Conservation (phyloP, 176 grass and related monocot species). For the Avena eriantha region DNA sequence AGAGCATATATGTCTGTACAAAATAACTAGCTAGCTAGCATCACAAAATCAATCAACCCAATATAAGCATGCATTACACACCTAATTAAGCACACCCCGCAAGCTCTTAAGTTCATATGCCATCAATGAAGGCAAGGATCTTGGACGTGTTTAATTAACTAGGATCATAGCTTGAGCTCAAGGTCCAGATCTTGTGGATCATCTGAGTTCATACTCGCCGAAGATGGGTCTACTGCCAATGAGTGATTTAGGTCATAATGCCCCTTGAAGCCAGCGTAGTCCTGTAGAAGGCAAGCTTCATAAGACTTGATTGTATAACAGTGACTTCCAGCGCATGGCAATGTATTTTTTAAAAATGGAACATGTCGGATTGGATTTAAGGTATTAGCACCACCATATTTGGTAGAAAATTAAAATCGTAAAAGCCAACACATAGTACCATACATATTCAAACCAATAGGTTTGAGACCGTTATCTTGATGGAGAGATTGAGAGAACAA, state of each 20-base stretch:
- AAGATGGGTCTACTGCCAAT: not conserved
- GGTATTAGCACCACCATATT: not conserved
- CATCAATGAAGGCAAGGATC: not conserved
- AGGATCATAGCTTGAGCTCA: slow-evolving; percentile 59
- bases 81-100: slow-evolving; percentile 34
- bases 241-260: slow-evolving; percentile 38
- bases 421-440: not conserved
- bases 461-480: not conserved
- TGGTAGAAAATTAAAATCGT: not conserved
- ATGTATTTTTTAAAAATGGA: not conserved
- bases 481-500: not conserved
- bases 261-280: slow-evolving; percentile 27
- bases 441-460: not conserved
- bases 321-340: not conserved
- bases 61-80: slow-evolving; percentile 21
- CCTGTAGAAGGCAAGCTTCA: not conserved
- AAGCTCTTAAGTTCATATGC: slow-evolving; percentile 22
- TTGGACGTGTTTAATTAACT: not conserved
- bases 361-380: not conserved
- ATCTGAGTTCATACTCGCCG: slow-evolving; percentile 17
- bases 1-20: not conserved
- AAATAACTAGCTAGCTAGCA: slow-evolving; percentile 37
- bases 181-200: slow-evolving; percentile 54
- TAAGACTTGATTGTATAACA: not conserved
- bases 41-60: slow-evolving; percentile 24